Evolutionary conservation across 306 rosid genomes (phyloP).

Genomic region (Amphicarpaea edgeworthii): DNA sequence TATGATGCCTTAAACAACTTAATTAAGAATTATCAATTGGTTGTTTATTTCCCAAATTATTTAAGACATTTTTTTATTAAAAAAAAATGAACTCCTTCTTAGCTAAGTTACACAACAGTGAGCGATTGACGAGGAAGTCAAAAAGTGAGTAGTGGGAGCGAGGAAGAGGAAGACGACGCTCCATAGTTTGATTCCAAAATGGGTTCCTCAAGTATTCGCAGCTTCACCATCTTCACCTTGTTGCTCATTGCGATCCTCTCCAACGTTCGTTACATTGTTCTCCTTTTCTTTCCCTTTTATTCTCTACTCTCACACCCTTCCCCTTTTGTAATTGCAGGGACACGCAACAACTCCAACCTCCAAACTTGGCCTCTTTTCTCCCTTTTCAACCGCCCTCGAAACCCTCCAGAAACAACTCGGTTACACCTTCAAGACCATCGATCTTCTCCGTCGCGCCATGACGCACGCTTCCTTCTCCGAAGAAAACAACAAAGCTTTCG

Average conservation of each 20-base stretch:
- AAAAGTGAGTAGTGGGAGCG: too few species aligned
- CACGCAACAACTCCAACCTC: constrained; percentile 5
- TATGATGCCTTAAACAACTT: too few species aligned
- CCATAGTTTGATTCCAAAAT: constrained; percentile 39
- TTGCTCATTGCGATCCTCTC: constrained; percentile 47
- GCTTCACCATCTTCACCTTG: constrained; percentile 45
- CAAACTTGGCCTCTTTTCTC: constrained; percentile 52
- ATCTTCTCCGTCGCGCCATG: constrained; percentile 80
- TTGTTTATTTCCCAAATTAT: too few species aligned
- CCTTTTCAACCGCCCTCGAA: constrained; percentile 63
- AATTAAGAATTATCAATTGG: too few species aligned
- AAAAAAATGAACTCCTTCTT: too few species aligned
- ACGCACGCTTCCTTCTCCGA: constrained; percentile 84
- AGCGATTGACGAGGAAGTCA: too few species aligned
- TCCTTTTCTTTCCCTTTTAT: not conserved
- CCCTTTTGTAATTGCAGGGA: constrained; percentile 34
- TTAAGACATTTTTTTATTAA: too few species aligned
- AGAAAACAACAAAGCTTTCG: constrained; percentile 77
- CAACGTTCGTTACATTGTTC: not conserved
- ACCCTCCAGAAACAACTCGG: constrained; percentile 67
- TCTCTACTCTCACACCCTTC: not conserved
- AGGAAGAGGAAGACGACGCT: too few species aligned
- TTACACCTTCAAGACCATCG: constrained; percentile 58
- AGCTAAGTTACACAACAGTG: too few species aligned
- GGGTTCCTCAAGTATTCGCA: constrained; percentile 23